phyloP scores from a whole-genome alignment of 192 early-diverging fungal genomes.

The Umbelopsis vinacea region DNA sequence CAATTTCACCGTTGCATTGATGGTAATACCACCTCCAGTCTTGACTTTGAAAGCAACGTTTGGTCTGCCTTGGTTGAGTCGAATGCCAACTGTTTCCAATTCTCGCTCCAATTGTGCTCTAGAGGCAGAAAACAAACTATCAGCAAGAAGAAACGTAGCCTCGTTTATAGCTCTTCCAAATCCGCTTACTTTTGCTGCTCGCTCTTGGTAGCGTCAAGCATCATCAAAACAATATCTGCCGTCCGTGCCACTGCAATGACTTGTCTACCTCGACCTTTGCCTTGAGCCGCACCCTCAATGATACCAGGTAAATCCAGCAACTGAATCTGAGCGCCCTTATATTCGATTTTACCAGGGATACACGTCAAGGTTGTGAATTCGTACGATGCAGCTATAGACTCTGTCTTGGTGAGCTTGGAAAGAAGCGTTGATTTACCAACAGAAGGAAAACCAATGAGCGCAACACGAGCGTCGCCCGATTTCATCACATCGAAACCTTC shows the following conservation, averaged over 20 bases:
- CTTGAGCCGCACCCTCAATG: conserved; percentile 96
- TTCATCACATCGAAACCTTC: conserved; percentile 99
- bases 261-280: conserved; percentile 97
- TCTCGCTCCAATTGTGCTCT: conserved; percentile 84
- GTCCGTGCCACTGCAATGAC: conserved; percentile 98
- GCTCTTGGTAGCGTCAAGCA: conserved; percentile 97
- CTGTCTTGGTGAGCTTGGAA: conserved; percentile 88
- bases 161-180: too few relatives aligned
- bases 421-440: conserved; percentile 99
- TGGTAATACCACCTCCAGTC: conserved; percentile 95
- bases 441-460: conserved; percentile 96
- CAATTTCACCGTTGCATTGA: conserved; percentile 89
- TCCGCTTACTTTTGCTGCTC: conserved; percentile 65
- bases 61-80: conserved; percentile 83
- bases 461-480: conserved; percentile 94
- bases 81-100: conserved; percentile 94
- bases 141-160: too few relatives aligned
- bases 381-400: conserved; percentile 85
- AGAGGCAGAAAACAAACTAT: not conserved
- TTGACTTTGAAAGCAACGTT: conserved; percentile 99
- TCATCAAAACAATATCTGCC: conserved; percentile 95
- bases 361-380: conserved; percentile 98
- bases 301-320: conserved; percentile 98
- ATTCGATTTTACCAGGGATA: conserved; percentile 93
- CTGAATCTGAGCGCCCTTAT: conserved; percentile 96